phyloP scores from a whole-genome alignment of 2,329 filamentous ascomycete genomes.

The Claviceps sp. region DNA sequence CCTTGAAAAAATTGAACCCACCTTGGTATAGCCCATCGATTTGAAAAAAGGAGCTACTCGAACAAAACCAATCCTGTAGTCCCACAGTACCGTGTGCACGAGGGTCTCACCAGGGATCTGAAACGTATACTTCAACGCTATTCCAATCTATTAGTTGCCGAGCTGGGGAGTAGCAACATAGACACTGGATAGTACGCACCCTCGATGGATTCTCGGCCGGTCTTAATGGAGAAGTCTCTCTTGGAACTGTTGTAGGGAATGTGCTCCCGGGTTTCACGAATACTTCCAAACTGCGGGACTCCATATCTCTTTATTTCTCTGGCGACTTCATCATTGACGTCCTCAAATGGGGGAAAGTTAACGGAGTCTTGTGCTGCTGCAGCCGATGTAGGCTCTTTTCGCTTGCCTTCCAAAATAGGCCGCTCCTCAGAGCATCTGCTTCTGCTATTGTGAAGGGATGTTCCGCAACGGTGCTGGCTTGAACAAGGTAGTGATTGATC shows the following conservation, averaged over 20 bases:
- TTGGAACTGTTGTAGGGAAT: constrained; percentile 95
- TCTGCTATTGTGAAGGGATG: not conserved
- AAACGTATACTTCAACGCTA: constrained; percentile 80
- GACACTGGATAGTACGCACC: constrained; percentile 34
- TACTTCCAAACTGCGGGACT: constrained; percentile 53
- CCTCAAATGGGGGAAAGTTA: constrained; percentile 62
- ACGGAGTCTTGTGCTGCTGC: constrained; percentile 16
- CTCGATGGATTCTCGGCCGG: constrained; percentile 77
- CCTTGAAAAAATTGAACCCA: constrained; percentile 19
- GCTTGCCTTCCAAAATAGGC: not conserved
- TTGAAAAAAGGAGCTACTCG: constrained; percentile 94
- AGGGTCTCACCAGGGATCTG: constrained; percentile 51
- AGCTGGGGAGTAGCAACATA: not conserved
- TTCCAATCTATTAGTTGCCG: not conserved
- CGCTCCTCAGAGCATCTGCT: not conserved
- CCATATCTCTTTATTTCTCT: constrained; percentile 41
- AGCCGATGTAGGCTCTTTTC: not conserved
- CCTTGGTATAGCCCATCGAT: constrained; percentile 77
- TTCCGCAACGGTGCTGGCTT: not conserved
- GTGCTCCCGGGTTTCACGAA: constrained; percentile 50
- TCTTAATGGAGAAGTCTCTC: constrained; percentile 76
- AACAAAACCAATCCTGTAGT: constrained; percentile 88
- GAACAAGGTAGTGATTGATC: not conserved
- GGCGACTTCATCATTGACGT: constrained; percentile 34
- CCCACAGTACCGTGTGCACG: constrained; percentile 80